These are phyloP conservation scores for Exophiala xenobiotica DNA, from an alignment of 2,329 filamentous ascomycete genomes.

Conservation along the genomic window DNA sequence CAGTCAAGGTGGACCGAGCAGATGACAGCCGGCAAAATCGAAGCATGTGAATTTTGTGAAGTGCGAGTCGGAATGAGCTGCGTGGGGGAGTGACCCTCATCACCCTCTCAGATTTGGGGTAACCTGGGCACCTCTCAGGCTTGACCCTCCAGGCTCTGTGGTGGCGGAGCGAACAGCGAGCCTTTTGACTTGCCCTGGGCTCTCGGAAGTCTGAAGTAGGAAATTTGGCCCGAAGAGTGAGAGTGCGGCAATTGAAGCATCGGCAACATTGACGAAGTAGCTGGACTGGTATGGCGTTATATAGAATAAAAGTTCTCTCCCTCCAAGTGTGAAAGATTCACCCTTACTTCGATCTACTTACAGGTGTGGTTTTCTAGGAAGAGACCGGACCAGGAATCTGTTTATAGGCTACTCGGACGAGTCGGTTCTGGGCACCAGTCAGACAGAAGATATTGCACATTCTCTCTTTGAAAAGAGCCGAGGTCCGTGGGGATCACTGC, in stretches of 20 bases:
- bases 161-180: conserved; percentile 13
- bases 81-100: not conserved
- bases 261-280: not conserved
- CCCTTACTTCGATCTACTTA: not conserved
- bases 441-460: conserved; percentile 17
- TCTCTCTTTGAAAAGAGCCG: conserved; percentile 1
- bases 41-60: conserved; percentile 3
- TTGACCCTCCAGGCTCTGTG: too few relatives aligned
- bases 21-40: too few relatives aligned
- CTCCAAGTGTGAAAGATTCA: not conserved
- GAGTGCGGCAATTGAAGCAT: not conserved
- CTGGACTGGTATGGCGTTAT: not conserved
- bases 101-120: not conserved
- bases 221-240: conserved; percentile 4
- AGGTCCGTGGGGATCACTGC: conserved; percentile 4
- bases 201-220: not conserved
- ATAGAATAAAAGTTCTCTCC: not conserved
- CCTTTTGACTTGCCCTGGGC: not conserved
- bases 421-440: conserved; percentile 27
- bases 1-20: too few relatives aligned
- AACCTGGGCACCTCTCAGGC: not conserved
- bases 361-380: not conserved
- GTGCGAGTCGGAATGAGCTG: not conserved
- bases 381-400: too few relatives aligned
- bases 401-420: too few relatives aligned